These are phyloP conservation scores for Zygoascus bituminiphila DNA, from an alignment of 805 yeast species.

Conservation along the genomic window DNA sequence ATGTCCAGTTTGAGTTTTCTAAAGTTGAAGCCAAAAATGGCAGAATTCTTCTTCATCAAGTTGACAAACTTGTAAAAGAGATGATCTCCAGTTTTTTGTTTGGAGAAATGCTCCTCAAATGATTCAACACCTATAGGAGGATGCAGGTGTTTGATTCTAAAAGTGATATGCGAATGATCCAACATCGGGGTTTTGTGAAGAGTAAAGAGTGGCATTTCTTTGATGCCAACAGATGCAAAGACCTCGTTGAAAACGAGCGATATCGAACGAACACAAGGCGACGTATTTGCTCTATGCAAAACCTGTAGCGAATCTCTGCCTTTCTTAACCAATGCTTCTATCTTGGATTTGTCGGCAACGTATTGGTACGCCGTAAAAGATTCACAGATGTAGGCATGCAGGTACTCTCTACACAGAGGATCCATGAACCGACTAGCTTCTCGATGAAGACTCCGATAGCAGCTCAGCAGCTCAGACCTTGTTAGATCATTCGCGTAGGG, in stretches of 20 bases:
- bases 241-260: slow-evolving; percentile 12
- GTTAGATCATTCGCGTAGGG: slow-evolving; percentile 10
- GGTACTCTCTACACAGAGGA: slow-evolving; percentile 15
- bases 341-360: slow-evolving; percentile 10
- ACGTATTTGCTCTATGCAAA: slow-evolving; percentile 10
- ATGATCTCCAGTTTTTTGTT: not conserved
- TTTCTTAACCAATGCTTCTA: slow-evolving; percentile 11
- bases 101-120: slow-evolving; percentile 11
- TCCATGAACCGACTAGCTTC: slow-evolving; percentile 14
- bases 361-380: slow-evolving; percentile 17
- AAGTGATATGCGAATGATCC: slow-evolving; percentile 8
- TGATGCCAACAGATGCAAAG: slow-evolving; percentile 8
- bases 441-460: slow-evolving; percentile 8
- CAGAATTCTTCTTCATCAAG: slow-evolving; percentile 7
- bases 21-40: slow-evolving; percentile 14
- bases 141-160: slow-evolving; percentile 15
- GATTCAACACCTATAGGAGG: slow-evolving; percentile 12
- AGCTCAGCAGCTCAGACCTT: slow-evolving; percentile 5
- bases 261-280: not conserved
- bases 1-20: slow-evolving; percentile 17
- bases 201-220: slow-evolving; percentile 14
- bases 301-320: slow-evolving; percentile 12
- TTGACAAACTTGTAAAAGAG: slow-evolving; percentile 14
- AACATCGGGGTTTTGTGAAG: slow-evolving; percentile 6
- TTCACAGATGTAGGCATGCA: slow-evolving; percentile 10